Base-by-base conservation (phyloP, 768 basidiomycete genomes). In the Leccinum variicolor region DNA sequence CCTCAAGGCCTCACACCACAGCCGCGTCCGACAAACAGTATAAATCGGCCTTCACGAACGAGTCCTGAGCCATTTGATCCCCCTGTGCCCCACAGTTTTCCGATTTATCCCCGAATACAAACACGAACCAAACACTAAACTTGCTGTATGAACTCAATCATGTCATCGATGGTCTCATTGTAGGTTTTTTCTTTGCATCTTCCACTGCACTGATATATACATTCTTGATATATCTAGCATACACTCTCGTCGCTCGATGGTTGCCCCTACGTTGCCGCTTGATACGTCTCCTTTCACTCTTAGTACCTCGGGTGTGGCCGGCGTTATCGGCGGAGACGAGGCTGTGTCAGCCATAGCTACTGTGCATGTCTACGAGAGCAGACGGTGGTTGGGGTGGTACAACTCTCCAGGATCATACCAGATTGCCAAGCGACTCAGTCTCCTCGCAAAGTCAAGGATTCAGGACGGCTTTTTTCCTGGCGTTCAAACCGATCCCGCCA, bases 281-380 rank as follows among this genome's bases (percentile, higher is more conserved):
- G 60, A 63, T 36, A 53, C 50, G 11, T 65, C 69, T 41, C 28
- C 31, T 1, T 73, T 71, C 52, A 63, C 59, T 17, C 73, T 74
- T 1, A 66, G 73, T 36, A 64, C 68, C 2, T 68, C 69, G 34
- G 73, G 74, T 26, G 67, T 76, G 8, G 74, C 74, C 1, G 74
- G 75, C 14, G 67, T 76, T 50, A 68, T 75, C 31, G 74, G 74
- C 29, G 74, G 74, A 10, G 74, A 75, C 13, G 74, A 75, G 39
- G 74, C 74, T 7, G 65, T 76, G 6, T 68, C 75, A 1, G 72
- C 75, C 21, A 75, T 76, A 71, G 67, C 69, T 1, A 73, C 73
- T 2, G 68, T 76, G 14, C 75, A 75, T 50, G 56, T 76, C 17
- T 73, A 67, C 54, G 63, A 67, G 52, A 65, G 67, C 8, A 68